Evolutionary conservation across 495 filamentous ascomycete species (phyloP).

Genomic region (Barbatosphaeria neglecta): DNA sequence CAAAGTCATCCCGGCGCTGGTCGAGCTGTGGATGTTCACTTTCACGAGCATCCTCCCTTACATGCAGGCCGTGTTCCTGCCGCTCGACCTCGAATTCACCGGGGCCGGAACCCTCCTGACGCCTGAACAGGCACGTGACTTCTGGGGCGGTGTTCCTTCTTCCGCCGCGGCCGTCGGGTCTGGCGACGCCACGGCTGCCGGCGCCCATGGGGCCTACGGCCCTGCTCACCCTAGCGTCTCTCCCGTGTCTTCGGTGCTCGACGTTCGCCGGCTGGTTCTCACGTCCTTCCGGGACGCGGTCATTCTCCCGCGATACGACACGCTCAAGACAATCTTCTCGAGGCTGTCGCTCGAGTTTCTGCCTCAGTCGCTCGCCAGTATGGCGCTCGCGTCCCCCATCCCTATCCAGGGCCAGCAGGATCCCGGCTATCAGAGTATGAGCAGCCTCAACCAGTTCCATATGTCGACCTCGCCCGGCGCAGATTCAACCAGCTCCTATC

Average conservation of each 20-base stretch:
- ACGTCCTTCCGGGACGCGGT: slow-evolving; percentile 83
- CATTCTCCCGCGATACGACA: slow-evolving; percentile 74
- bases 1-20: slow-evolving; percentile 68
- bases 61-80: slow-evolving; percentile 91
- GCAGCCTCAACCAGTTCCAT: slow-evolving; percentile 4
- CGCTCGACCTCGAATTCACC: slow-evolving; percentile 86
- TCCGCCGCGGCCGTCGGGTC: slow-evolving; percentile 3
- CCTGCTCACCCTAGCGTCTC: slow-evolving; percentile 19
- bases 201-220: slow-evolving; percentile 1
- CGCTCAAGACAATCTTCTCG: slow-evolving; percentile 81
- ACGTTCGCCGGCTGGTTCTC: slow-evolving; percentile 79
- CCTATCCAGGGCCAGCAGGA: slow-evolving; percentile 26
- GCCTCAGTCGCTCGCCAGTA: slow-evolving; percentile 47
- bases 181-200: not conserved
- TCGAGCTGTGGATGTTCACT: slow-evolving; percentile 86
- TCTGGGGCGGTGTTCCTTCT: slow-evolving; percentile 58
- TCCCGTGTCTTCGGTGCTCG: slow-evolving; percentile 43
- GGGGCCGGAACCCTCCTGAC: slow-evolving; percentile 70
- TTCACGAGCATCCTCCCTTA: slow-evolving; percentile 87
- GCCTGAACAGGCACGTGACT: slow-evolving; percentile 65
- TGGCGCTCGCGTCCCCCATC: slow-evolving; percentile 29
- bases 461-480: slow-evolving; percentile 18
- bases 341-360: slow-evolving; percentile 73
- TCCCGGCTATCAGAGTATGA: slow-evolving; percentile 5
- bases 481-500: slow-evolving; percentile 25